These are phyloP conservation scores for Colletotrichum orbiculare DNA, from an alignment of 2,329 filamentous ascomycete genomes.

Conservation along the genomic window DNA sequence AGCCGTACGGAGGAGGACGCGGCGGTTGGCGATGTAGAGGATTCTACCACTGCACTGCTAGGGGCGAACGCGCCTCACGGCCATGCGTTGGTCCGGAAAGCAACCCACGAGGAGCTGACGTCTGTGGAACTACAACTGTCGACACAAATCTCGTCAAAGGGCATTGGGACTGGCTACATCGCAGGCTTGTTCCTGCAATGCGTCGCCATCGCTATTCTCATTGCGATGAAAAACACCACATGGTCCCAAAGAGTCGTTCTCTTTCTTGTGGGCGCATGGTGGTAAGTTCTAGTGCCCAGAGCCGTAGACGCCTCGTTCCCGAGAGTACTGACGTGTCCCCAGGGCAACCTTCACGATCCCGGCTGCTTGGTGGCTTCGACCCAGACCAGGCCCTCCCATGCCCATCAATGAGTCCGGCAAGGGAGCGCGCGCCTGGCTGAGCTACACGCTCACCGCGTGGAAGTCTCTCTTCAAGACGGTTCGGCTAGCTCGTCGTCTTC, in stretches of 20 bases:
- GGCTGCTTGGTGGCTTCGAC: constrained; percentile 85
- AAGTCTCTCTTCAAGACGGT: constrained; percentile 84
- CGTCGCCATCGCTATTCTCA: constrained; percentile 80
- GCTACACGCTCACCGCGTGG: constrained; percentile 88
- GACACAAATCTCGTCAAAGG: constrained; percentile 89
- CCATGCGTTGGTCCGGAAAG: constrained; percentile 49
- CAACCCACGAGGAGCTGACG: constrained; percentile 63
- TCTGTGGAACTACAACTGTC: constrained; percentile 80
- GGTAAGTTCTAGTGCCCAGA: constrained; percentile 54
- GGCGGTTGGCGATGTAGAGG: constrained; percentile 44
- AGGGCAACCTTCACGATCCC: constrained; percentile 81
- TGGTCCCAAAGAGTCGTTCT: constrained; percentile 89
- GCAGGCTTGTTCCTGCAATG: constrained; percentile 88
- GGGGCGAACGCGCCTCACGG: constrained; percentile 45
- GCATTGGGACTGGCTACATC: constrained; percentile 93
- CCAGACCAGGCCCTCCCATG: constrained; percentile 88
- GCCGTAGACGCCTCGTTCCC: constrained; percentile 50
- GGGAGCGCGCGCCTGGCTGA: constrained; percentile 64
- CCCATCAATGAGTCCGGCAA: constrained; percentile 51
- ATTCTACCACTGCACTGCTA: constrained; percentile 62
- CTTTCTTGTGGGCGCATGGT: constrained; percentile 90
- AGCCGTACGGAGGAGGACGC: constrained; percentile 45
- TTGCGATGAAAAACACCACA: constrained; percentile 78
- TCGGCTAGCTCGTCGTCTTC: constrained; percentile 75
- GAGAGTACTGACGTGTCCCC: neutral